Percentiles rank a stretch among this genome's conserved stretches.
Evolutionary conservation across 768 basidiomycete genomes (phyloP).

Genomic region (Candolleomyces efflorescens): DNA sequence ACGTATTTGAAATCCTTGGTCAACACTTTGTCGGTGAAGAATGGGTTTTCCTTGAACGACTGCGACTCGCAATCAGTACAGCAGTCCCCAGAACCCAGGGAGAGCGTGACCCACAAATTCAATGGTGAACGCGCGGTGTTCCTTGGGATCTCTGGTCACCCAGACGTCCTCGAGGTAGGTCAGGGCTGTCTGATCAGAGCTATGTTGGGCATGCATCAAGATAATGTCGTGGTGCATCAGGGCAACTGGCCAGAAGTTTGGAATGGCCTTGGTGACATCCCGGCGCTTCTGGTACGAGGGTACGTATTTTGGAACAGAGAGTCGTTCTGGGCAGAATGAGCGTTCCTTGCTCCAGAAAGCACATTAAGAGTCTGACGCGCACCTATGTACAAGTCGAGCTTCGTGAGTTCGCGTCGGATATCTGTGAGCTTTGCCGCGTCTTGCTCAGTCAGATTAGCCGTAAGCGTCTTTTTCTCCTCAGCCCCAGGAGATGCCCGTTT

Average conservation of each 20-base stretch:
- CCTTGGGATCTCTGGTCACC: slow-evolving; percentile 66
- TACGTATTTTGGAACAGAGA: slow-evolving; percentile 49
- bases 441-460: slow-evolving; percentile 66
- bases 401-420: slow-evolving; percentile 65
- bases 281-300: slow-evolving; percentile 73
- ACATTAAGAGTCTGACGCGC: slow-evolving; percentile 21
- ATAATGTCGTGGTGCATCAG: slow-evolving; percentile 69
- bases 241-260: slow-evolving; percentile 84
- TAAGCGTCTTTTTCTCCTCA: slow-evolving; percentile 64
- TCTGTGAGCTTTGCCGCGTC: slow-evolving; percentile 64
- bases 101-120: slow-evolving; percentile 70
- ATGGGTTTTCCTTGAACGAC: slow-evolving; percentile 86
- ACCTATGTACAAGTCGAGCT: slow-evolving; percentile 73
- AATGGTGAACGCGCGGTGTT: slow-evolving; percentile 78
- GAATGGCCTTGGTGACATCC: slow-evolving; percentile 56
- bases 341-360: neutral
- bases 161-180: slow-evolving; percentile 84
- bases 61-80: slow-evolving; percentile 23
- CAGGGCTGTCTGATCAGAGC: slow-evolving; percentile 75
- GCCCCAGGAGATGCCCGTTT: slow-evolving; percentile 82
- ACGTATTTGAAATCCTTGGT: slow-evolving; percentile 81
- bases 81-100: slow-evolving; percentile 4
- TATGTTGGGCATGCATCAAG: slow-evolving; percentile 64
- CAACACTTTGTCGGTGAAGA: slow-evolving; percentile 69
- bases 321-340: slow-evolving; percentile 48